Base-by-base conservation (phyloP, 495 filamentous ascomycete species). In the Bombardia bombarda region DNA sequence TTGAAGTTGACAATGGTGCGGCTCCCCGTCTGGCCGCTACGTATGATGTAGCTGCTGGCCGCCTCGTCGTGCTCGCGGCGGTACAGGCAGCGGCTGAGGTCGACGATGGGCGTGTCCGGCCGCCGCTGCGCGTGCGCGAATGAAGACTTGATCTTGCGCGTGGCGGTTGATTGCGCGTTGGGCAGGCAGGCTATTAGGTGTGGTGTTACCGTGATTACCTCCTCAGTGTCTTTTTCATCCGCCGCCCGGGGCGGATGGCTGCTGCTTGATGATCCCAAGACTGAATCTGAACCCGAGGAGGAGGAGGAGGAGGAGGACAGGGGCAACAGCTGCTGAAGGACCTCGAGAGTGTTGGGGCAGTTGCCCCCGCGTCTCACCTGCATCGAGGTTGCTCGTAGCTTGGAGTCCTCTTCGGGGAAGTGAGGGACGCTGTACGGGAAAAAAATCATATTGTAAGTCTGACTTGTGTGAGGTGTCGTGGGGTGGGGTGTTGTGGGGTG, bases 1-100 rank as follows among this genome's bases (percentile, higher is more conserved):
- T 82, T 85, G 56, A 77, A 80, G 56, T 79, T 86, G 21, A 87
- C 77, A 38, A 86, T 78, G 0, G 82, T 86, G 40, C 83, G 69
- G 38, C 79, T 83, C 26, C 70, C 72, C 4, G 69, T 77, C 14
- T 55, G 55, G 26, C 60, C 53, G 58, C 78, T 84, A 43, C 77
- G 76, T 53, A 86, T 74, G 43, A 87, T 82, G 57, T 84, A 86
- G 52, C 82, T 80, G 30, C 81, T 82, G 2, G 82, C 81, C 3
- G 80, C 70, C 43, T 83, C 74, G 18, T 54, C 47, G 48, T 70
- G 65, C 6, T 60, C 55, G 22, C 75, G 65, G 17, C 83, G 74
- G 53, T 73, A 83, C 40, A 86, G 69, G 57, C 78, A 83, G 48
- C 62, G 57, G 14, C 59, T 49, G 21, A 83, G 65, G 32, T 72